phyloP scores from a whole-genome alignment of 2,329 filamentous ascomycete species.

The Scedosporium apiospermum region DNA sequence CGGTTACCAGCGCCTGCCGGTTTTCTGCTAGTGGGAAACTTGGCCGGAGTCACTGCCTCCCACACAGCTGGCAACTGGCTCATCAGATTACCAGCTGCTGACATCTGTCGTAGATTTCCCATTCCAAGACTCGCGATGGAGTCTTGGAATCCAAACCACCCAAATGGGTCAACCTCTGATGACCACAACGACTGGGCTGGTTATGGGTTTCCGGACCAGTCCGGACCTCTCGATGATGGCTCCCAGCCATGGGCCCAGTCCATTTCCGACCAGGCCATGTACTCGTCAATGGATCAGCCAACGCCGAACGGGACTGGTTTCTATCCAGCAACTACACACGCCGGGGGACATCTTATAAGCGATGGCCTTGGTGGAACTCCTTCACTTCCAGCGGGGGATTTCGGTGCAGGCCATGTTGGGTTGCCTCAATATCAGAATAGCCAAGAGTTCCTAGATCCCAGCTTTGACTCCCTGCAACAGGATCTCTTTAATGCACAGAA shows the following conservation, averaged over 20 bases:
- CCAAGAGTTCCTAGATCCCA: slow-evolving; percentile 26
- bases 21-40: neutral
- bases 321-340: slow-evolving; percentile 24
- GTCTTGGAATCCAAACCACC: slow-evolving; percentile 28
- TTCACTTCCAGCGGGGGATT: slow-evolving; percentile 16
- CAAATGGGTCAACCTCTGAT: slow-evolving; percentile 19
- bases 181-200: slow-evolving; percentile 25
- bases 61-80: neutral
- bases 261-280: slow-evolving; percentile 20
- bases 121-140: slow-evolving; percentile 23
- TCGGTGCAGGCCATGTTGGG: slow-evolving; percentile 20
- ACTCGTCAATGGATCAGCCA: slow-evolving; percentile 18
- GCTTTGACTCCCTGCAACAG: slow-evolving; percentile 25
- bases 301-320: slow-evolving; percentile 19
- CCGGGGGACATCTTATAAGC: slow-evolving; percentile 22
- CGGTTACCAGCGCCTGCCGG: neutral
- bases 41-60: neutral
- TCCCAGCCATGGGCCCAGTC: slow-evolving; percentile 27
- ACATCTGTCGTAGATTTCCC: neutral
- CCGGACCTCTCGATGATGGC: slow-evolving; percentile 27
- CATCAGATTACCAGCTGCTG: neutral
- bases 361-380: slow-evolving; percentile 19
- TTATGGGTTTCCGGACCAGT: slow-evolving; percentile 22
- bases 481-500: slow-evolving; percentile 26
- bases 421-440: slow-evolving; percentile 20